These are phyloP conservation scores for Pseudocercospora cruenta DNA, from an alignment of 2,329 filamentous ascomycete genomes.

Conservation along the genomic window DNA sequence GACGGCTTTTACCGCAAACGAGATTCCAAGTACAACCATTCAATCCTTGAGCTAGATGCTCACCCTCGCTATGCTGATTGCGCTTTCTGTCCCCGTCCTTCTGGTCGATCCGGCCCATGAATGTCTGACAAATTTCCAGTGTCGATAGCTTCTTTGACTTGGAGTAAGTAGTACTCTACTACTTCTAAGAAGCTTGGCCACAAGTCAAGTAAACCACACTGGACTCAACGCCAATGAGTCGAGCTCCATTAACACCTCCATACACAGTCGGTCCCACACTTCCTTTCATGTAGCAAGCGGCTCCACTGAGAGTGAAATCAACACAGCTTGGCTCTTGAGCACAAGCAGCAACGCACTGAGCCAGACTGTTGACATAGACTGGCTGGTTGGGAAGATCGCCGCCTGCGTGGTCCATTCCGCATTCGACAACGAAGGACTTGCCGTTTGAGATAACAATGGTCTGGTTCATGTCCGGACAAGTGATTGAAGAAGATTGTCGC, in stretches of 20 bases:
- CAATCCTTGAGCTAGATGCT: not conserved
- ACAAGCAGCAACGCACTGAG: conserved; percentile 34
- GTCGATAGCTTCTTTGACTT: not conserved
- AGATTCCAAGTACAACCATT: too few species aligned
- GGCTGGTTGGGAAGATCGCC: conserved; percentile 31
- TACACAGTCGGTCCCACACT: conserved; percentile 27
- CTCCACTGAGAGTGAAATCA: conserved; percentile 35
- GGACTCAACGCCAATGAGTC: conserved; percentile 23
- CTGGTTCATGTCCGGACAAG: conserved; percentile 15
- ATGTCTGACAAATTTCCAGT: not conserved
- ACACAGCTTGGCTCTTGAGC: conserved; percentile 33
- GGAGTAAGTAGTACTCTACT: not conserved
- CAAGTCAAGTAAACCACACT: conserved; percentile 13
- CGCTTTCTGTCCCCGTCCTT: not conserved
- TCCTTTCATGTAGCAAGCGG: conserved; percentile 38
- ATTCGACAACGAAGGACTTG: conserved; percentile 31
- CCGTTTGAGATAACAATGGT: conserved; percentile 17
- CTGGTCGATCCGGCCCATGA: not conserved
- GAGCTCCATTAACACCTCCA: conserved; percentile 31
- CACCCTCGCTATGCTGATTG: not conserved
- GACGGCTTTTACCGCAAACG: not conserved
- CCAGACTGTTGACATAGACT: conserved; percentile 26
- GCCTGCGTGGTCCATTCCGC: conserved; percentile 33
- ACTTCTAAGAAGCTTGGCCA: not conserved
- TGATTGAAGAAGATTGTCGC: not conserved